These are phyloP conservation scores for Teunomyces lycoperdinae DNA, from an alignment of 805 yeast species.

Conservation along the genomic window DNA sequence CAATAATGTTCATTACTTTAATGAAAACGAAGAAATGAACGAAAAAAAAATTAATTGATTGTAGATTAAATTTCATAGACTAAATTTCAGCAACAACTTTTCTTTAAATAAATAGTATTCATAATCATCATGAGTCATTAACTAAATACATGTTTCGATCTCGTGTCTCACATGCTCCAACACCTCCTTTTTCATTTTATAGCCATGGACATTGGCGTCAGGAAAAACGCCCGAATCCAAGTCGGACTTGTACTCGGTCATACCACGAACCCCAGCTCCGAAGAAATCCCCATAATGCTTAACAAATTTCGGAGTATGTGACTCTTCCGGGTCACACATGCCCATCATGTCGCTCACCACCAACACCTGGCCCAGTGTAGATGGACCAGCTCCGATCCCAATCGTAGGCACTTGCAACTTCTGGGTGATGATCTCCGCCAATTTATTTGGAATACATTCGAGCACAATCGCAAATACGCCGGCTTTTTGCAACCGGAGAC, in stretches of 20 bases:
- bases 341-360: conserved; percentile 86
- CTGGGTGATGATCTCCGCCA: conserved; percentile 64
- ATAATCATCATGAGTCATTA: conserved; percentile 1
- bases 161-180: conserved; percentile 17
- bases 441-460: conserved; percentile 80
- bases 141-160: background rate
- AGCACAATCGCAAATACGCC: conserved; percentile 76
- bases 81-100: background rate
- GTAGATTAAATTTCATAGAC: background rate
- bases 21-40: too few relatives aligned
- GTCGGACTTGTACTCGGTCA: conserved; percentile 56
- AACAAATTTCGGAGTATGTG: conserved; percentile 67
- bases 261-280: conserved; percentile 47
- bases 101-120: background rate
- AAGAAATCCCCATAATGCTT: conserved; percentile 60
- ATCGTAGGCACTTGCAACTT: conserved; percentile 72
- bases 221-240: conserved; percentile 63
- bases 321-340: conserved; percentile 50
- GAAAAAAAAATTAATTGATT: too few relatives aligned
- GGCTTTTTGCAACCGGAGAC: conserved; percentile 63
- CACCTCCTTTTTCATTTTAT: conserved; percentile 65
- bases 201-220: conserved; percentile 55
- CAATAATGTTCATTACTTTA: too few relatives aligned
- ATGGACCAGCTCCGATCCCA: conserved; percentile 93
- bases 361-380: conserved; percentile 83